Base-by-base conservation (phyloP, 2,329 filamentous ascomycete species). In the Pseudopithomyces chartarum region DNA sequence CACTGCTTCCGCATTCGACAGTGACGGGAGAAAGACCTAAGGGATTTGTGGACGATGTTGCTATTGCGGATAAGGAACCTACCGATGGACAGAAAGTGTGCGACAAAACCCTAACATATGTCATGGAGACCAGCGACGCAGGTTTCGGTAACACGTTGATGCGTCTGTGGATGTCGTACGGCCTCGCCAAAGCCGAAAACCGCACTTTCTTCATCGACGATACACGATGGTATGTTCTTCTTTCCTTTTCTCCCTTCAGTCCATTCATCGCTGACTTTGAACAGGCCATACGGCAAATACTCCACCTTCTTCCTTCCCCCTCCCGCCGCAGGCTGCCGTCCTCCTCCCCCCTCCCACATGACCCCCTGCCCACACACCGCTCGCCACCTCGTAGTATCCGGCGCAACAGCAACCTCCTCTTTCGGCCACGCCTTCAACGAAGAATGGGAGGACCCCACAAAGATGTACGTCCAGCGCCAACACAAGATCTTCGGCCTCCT, bases 181-280 rank as follows among this genome's bases (percentile, higher is more conserved):
- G 90, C 3, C 78, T 96, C 52, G 91, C 92, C 2, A 82, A 88
- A 69, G 84, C 87, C 57, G 90, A 96, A 71, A 85, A 85, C 13
- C 82, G 91, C 22, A 82, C 86, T 1, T 96, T 96, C 75, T 96
- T 96, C 77, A 81, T 96, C 60, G 91, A 96, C 66, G 92, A 96
- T 75, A 86, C 89, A 6, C 83, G 88, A 62, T 96, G 92, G 84
- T 81, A 73, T 54, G 73, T n/a, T n/a, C 61, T 52, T 17, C 34
- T 45, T 3, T 13, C 11, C 7, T 36, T n/a, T 39, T 15, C n/a
- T 46, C 20, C 34, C 20, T 23, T 26, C 17, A 50, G 12, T 38
- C 36, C 51, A 52, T 55, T 19, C n/a, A 43, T 13, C 26, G 38
- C 65, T 74, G 51, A 73, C 54, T 22, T 36, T 33, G 3, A 11